Conservation (phyloP, 371 early-diverging fungal genomes). For the Entomophthora muscae region DNA sequence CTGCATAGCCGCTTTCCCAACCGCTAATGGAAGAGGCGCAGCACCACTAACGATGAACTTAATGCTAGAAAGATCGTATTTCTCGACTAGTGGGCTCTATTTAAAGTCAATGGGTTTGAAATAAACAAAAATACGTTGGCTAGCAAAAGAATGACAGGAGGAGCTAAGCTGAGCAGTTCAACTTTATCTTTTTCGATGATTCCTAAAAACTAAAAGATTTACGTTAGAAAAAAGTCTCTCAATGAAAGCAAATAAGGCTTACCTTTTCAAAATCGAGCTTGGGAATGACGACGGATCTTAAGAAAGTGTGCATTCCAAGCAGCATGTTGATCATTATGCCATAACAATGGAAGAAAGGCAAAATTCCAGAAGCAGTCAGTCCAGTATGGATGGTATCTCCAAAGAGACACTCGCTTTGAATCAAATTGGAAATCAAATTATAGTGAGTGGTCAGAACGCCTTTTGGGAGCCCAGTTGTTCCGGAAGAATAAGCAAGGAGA, state of each 20-base stretch:
- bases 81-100: constrained; percentile 37
- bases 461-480: constrained; percentile 47
- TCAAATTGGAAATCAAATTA: constrained; percentile 45
- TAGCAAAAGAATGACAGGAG: constrained; percentile 6
- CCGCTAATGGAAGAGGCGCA: constrained; percentile 51
- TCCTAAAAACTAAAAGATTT: neutral
- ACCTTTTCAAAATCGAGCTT: constrained; percentile 4
- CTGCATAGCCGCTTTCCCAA: neutral
- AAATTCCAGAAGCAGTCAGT: constrained; percentile 36
- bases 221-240: too few relatives aligned
- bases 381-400: neutral
- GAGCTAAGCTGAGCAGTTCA: neutral
- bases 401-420: constrained; percentile 22
- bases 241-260: neutral
- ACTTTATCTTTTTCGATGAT: neutral
- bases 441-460: constrained; percentile 49
- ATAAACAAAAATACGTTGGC: constrained; percentile 9
- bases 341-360: constrained; percentile 73
- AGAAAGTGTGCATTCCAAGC: constrained; percentile 5
- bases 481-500: constrained; percentile 73
- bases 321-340: constrained; percentile 23
- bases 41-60: constrained; percentile 51
- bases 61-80: constrained; percentile 44
- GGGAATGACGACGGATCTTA: constrained; percentile 9
- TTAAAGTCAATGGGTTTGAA: neutral